phyloP scores from a whole-genome alignment of 1,284 basidiomycete genomes.

The Rhodotorula sp. region DNA sequence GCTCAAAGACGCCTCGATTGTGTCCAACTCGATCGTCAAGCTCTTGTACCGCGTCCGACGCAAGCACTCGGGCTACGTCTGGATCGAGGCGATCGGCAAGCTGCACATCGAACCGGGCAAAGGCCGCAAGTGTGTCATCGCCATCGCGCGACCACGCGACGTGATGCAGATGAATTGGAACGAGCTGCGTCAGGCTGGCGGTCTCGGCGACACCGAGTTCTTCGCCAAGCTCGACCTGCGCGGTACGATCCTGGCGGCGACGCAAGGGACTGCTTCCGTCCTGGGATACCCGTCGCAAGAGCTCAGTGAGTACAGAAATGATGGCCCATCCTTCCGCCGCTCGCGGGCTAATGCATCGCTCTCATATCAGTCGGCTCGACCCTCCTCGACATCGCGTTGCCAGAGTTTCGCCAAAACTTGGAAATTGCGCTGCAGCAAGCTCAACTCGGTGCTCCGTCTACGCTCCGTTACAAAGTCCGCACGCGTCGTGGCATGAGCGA shows the following conservation, averaged over 20 bases:
- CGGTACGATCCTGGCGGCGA: conserved; percentile 41
- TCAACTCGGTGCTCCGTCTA: conserved; percentile 21
- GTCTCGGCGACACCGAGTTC: conserved; percentile 44
- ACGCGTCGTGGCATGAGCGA: conserved; percentile 19
- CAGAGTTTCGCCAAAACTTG: conserved; percentile 22
- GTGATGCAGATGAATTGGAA: conserved; percentile 67
- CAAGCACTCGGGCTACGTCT: conserved; percentile 67
- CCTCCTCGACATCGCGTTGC: conserved; percentile 22
- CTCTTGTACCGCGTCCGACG: conserved; percentile 71
- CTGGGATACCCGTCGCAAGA: conserved; percentile 11
- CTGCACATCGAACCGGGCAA: conserved; percentile 83
- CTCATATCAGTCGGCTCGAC: conserved; percentile 23
- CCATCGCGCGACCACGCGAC: conserved; percentile 68
- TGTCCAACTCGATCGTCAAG: conserved; percentile 58
- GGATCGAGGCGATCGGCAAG: conserved; percentile 81
- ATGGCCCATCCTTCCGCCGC: no score
- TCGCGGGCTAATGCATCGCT: background rate
- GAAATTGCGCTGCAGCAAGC: conserved; percentile 30
- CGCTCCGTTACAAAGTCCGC: conserved; percentile 32
- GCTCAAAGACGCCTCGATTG: conserved; percentile 68
- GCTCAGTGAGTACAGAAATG: conserved; percentile 1
- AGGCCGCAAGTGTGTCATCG: conserved; percentile 74
- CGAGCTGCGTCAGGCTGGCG: conserved; percentile 39
- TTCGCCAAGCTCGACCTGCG: conserved; percentile 41
- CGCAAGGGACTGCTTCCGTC: conserved; percentile 35